Base-by-base conservation (phyloP, 108 stramenopile genomes). In the Skeletonema costatum region DNA sequence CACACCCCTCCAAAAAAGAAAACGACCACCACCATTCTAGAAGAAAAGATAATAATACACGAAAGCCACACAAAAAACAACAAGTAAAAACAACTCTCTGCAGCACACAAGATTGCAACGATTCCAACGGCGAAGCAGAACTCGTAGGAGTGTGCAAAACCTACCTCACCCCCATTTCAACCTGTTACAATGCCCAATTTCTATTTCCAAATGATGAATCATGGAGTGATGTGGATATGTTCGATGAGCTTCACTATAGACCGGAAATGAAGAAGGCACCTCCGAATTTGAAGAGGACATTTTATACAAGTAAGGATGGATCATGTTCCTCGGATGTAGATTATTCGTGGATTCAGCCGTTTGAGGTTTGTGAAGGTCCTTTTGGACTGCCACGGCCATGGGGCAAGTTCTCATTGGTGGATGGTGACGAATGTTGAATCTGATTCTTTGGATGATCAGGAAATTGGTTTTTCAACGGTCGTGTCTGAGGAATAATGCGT, bases 321-420 rank as follows among this genome's bases (percentile, higher is more conserved):
- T 77, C 64, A 42, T 85, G 84, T 59, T 42, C 25, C 25, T 25
- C 30, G 11, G 71, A 60, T 6, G 41, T 41, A 25, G 79, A 81
- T 42, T 77, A 85, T 82, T 72, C 70, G 13, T 85, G 74, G 41
- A 51, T 74, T 46, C 50, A 82, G 12, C 81, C 80, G 8, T 60
- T 85, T 16, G 75, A 77, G 61, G 68, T 63, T 35, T 85, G 85
- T 60, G 77, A 82, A 13, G 85, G 85, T 44, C 85, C 85, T 2
- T 85, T 82, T 74, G 85, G 85, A 16, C 33, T 44, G 19, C 85
- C 85, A 30, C 44, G 81, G 35, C 85, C 85, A n/a, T 85, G 84
- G 84, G 84, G 84, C 6, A 85, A 71, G 46, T 81, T 85, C 66
- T 66, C 78, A 33, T 66, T 84, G 68, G 48, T 84, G 25, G 46